Evolutionary conservation across 768 basidiomycete species (phyloP).

Genomic region (Pleurotus cornucopiae): DNA sequence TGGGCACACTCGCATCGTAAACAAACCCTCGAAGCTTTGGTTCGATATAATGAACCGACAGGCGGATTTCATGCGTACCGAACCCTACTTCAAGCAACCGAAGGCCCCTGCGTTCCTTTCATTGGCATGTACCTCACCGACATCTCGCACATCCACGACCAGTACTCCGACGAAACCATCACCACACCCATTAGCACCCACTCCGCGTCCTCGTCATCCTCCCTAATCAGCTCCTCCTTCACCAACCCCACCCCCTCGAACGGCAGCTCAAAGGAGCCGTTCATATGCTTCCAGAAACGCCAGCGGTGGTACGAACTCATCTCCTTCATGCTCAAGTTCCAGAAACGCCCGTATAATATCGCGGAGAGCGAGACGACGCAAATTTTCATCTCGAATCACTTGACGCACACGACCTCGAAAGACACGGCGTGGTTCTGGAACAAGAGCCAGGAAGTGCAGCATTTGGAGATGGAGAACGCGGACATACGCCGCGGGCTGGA

Average conservation of each 20-base stretch:
- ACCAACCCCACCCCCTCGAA: background rate
- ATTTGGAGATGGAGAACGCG: conserved; percentile 53
- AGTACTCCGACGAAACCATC: conserved; percentile 34
- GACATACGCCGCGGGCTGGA: conserved; percentile 67
- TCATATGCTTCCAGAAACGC: conserved; percentile 51
- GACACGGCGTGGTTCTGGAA: conserved; percentile 54
- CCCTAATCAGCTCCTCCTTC: too few species aligned
- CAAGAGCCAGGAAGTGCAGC: conserved; percentile 57
- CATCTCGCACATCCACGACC: conserved; percentile 51
- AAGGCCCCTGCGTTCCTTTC: conserved; percentile 65
- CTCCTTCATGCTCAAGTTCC: conserved; percentile 52
- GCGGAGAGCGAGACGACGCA: conserved; percentile 40
- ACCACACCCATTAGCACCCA: conserved; percentile 3
- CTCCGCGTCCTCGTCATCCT: background rate
- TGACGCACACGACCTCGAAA: conserved; percentile 34
- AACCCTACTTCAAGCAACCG: conserved; percentile 38
- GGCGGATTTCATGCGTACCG: conserved; percentile 58
- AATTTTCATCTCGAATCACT: conserved; percentile 42
- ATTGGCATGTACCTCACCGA: conserved; percentile 61
- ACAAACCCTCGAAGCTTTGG: conserved; percentile 45
- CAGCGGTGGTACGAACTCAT: conserved; percentile 55
- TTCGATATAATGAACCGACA: conserved; percentile 54
- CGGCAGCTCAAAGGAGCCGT: background rate
- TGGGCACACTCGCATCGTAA: conserved; percentile 62
- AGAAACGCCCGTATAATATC: conserved; percentile 46